Evolutionary conservation across 306 rosid species (phyloP), one percentile per base, ranked within the genome.

Genomic region (Corylus avellana): DNA sequence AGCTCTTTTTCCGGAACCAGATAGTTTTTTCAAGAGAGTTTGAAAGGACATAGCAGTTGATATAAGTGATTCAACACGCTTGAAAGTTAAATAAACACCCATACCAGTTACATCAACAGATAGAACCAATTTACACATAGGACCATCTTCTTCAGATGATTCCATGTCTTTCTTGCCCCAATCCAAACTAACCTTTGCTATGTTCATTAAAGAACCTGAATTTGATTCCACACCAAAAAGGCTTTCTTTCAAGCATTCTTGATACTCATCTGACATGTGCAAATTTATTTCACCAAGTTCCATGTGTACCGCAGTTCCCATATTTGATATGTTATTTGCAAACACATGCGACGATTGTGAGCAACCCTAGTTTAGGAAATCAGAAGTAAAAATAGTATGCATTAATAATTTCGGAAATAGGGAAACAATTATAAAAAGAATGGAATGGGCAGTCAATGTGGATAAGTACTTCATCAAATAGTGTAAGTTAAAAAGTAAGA

Each of bases 241-340:
- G 81, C 87, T 96, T 80, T 90, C 99, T 86, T 93, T 96, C 84
- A 90, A 84, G 89, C 92, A 88, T 79, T 91, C 96, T 82, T 91
- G 97, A 90, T 90, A 93, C 84, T 96, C 99, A 84, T 93, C 97
- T 12, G 97, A 89, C 93, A 93, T 80, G 82, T 91, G 90, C 75
- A 96, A 89, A 91, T 96, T 96, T 71, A 96, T 78, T 84, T 96
- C 99, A 73, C 98, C 99, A 73, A 96, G 94, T 78, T 96, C 99
- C 88, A 86, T 72, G 73, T 96, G 99, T 37, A 90, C 87, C 70
- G 93, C 70, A 16, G 90, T 91, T 88, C 98, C 98, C 20, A 81
- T 90, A 79, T 85, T 87, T 70, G 97, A 93, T 81, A 91, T 86
- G 85, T 96, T 96, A 84, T 96, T 93, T 29, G 99, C 94, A 73